Base-by-base conservation (phyloP, 352 stramenopile genomes). In the Aphanomyces cochlioides region DNA sequence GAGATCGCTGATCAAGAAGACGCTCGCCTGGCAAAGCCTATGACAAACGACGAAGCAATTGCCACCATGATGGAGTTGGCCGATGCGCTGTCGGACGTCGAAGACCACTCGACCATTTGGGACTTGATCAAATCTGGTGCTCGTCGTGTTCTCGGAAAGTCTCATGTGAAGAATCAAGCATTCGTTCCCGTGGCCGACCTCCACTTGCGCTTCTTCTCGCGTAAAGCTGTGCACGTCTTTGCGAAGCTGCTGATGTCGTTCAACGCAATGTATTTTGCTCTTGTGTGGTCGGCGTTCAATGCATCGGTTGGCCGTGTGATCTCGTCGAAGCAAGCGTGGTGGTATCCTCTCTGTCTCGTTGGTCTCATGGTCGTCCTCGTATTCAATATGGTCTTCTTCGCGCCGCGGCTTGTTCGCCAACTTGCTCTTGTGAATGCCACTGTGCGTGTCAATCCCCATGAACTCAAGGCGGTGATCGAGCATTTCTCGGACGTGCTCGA, bases 261-360 rank as follows among this genome's bases (percentile, higher is more conserved):
- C 37, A 70, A 70, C 40, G 64, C 64, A 15, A 45, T 70, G 36
- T 70, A 70, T 50, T 70, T 70, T 70, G 64, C 43, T 8, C 40
- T 70, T 19, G 15, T 70, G 4, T 61, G 54, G 54, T 28, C 54
- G 0, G 43, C 54, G 34, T 61, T 61, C 54, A 61, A 61, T 39
- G 54, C 54, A 7, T 43, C 19, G 17, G 43, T 61, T 37, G 54
- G 6, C 8, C 13, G 10, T 0, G 54, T 61, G 6, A 37, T 61
- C n/a, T 7, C 28, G 54, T 61, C 54, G 19, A 12, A 37, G 28
- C 5, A 61, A 13, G 54, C 54, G 17, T 17, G 7, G 54, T 61
- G 54, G 54, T 61, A 61, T 37, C 54, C 54, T n/a, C 15, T 41
- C 54, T 19, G 17, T 10, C 54, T 61, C 19, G 54, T 61, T 37